Evolutionary conservation across 164 flowering plant species (phyloP).

Genomic region (Magnolia changhungtana): DNA sequence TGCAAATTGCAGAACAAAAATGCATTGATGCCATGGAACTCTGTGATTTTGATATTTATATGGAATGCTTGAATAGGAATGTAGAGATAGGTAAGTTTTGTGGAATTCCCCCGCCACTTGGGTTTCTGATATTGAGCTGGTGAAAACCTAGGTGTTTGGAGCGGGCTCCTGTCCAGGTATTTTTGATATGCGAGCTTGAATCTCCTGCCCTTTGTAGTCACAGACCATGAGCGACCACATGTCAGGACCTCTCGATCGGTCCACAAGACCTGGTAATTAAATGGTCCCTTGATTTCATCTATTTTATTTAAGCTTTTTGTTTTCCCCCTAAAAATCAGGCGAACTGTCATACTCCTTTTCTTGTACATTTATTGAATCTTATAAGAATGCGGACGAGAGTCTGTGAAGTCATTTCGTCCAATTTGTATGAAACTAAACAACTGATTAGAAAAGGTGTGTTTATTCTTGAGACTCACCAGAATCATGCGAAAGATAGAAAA

Average conservation of each 20-base stretch:
- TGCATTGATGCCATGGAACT: not conserved
- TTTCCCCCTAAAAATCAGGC: not conserved
- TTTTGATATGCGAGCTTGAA: conserved; percentile 16
- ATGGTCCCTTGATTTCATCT: not conserved
- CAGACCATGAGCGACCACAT: conserved; percentile 38
- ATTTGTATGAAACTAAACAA: too few relatives aligned
- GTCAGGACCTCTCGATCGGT: conserved; percentile 50
- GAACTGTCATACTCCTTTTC: not conserved
- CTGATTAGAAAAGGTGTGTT: too few relatives aligned
- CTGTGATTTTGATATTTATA: not conserved
- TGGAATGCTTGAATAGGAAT: not conserved
- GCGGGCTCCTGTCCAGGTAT: conserved; percentile 12
- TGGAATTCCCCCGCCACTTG: not conserved
- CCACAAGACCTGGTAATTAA: conserved; percentile 27
- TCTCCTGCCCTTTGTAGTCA: conserved; percentile 19
- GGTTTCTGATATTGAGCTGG: not conserved
- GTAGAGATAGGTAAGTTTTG: not conserved
- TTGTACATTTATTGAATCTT: too few relatives aligned
- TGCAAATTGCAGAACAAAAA: too few relatives aligned
- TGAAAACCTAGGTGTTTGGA: conserved; percentile 14
- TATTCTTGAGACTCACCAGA: too few relatives aligned
- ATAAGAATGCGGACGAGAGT: too few relatives aligned
- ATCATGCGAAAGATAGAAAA: too few relatives aligned
- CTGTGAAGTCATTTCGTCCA: not conserved
- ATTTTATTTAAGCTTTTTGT: not conserved